phyloP scores from a whole-genome alignment of 2,329 filamentous ascomycete species.

The Hypoxylon rubiginosum region DNA sequence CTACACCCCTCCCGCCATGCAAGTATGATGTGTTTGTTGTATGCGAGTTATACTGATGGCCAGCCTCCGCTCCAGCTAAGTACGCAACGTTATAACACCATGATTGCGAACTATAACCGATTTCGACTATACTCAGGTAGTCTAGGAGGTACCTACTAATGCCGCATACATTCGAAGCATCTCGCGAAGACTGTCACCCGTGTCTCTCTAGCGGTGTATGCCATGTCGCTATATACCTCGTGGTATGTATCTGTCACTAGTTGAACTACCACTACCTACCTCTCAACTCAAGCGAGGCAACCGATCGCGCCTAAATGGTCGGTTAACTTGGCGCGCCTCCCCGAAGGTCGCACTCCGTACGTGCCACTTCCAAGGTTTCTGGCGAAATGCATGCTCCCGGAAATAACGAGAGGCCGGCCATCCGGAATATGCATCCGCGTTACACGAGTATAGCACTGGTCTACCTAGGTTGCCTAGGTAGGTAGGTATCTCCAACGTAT shows the following conservation, averaged over 20 bases:
- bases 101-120: slow-evolving; percentile 12
- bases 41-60: slow-evolving; percentile 24
- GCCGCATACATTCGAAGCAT: slow-evolving; percentile 13
- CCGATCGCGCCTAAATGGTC: slow-evolving; percentile 4
- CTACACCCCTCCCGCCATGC: slow-evolving; percentile 34
- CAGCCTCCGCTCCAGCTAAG: slow-evolving; percentile 22
- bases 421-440: slow-evolving; percentile 32
- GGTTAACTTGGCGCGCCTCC: slow-evolving; percentile 10
- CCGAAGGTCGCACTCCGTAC: slow-evolving; percentile 27
- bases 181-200: slow-evolving; percentile 11
- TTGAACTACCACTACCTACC: background rate
- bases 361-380: slow-evolving; percentile 10
- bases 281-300: background rate
- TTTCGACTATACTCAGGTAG: slow-evolving; percentile 11
- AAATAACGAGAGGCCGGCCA: slow-evolving; percentile 22
- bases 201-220: slow-evolving; percentile 12
- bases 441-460: slow-evolving; percentile 26
- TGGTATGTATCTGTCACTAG: background rate
- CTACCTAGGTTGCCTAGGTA: slow-evolving; percentile 1
- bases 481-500: slow-evolving; percentile 13
- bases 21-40: slow-evolving; percentile 35
- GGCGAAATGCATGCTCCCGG: slow-evolving; percentile 21
- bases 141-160: background rate
- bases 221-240: slow-evolving; percentile 13
- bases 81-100: slow-evolving; percentile 28